Evolutionary conservation across 441 rosid species (phyloP).

Genomic region (Aleurites moluccanus): DNA sequence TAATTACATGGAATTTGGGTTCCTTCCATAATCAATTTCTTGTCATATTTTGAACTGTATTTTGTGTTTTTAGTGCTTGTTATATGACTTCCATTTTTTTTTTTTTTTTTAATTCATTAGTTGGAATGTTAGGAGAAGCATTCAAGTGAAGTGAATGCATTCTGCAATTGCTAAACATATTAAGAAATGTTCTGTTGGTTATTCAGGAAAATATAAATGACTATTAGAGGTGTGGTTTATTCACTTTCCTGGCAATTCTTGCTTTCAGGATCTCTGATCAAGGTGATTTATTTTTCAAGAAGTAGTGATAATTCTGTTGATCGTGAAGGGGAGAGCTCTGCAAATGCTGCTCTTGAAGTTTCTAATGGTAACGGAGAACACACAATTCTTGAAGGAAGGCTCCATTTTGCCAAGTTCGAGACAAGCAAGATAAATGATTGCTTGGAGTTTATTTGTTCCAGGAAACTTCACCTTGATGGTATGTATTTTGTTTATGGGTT

Average conservation of each 20-base stretch:
- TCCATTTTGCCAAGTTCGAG: conserved; percentile 79
- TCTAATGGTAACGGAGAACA: conserved; percentile 21
- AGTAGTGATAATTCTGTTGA: conserved; percentile 28
- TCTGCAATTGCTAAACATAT: background rate
- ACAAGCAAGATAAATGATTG: conserved; percentile 81
- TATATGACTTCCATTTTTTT: too few species aligned
- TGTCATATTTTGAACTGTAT: background rate
- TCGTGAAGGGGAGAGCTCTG: conserved; percentile 31
- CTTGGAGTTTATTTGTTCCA: conserved; percentile 62
- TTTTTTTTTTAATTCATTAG: background rate
- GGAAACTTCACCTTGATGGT: conserved; percentile 60
- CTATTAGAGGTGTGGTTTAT: background rate
- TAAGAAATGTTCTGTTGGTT: background rate
- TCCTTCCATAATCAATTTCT: background rate
- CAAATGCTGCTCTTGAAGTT: conserved; percentile 33
- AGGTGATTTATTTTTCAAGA: conserved; percentile 70
- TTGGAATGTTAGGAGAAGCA: background rate
- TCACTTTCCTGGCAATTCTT: background rate
- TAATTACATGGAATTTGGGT: background rate
- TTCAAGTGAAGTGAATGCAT: background rate
- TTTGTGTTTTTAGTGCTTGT: background rate
- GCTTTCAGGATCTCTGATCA: conserved; percentile 69
- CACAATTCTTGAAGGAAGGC: conserved; percentile 51
- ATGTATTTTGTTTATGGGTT: conserved; percentile 13
- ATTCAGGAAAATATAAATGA: background rate